Percentiles rank a stretch among this genome's conserved stretches.
Evolutionary conservation across 2,329 filamentous ascomycete species (phyloP).

Genomic region (Fusarium sp.): DNA sequence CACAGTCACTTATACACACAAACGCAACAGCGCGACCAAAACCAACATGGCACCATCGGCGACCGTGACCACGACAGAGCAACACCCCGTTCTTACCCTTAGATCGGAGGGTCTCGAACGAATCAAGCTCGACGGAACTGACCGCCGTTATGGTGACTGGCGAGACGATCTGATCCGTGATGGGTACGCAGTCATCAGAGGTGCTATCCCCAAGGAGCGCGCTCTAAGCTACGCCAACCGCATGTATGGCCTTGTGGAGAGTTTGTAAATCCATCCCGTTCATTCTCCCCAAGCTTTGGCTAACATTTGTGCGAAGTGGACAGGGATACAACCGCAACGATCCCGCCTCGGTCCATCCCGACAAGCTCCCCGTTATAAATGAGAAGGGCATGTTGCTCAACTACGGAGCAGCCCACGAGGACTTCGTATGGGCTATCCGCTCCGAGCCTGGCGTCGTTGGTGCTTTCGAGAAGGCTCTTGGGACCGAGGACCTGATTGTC

Average conservation of each 20-base stretch:
- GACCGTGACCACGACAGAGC: conserved; percentile 14
- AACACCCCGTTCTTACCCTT: conserved; percentile 36
- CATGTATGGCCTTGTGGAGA: conserved; percentile 39
- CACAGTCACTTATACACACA: background rate
- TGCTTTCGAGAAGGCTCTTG: conserved; percentile 59
- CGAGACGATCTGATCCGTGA: conserved; percentile 38
- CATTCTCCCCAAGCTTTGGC: accelerated
- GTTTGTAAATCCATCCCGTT: conserved; percentile 19
- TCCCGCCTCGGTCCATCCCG: conserved; percentile 31
- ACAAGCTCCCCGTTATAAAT: conserved; percentile 40
- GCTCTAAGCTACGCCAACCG: conserved; percentile 40
- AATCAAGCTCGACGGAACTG: conserved; percentile 33
- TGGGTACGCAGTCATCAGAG: conserved; percentile 37
- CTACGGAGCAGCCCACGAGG: conserved; percentile 61
- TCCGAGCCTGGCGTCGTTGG: conserved; percentile 59
- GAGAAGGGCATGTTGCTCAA: conserved; percentile 61
- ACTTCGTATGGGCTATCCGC: conserved; percentile 61
- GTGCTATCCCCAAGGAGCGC: conserved; percentile 34
- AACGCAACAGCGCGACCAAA: background rate
- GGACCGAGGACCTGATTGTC: conserved; percentile 59
- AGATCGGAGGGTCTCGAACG: conserved; percentile 36
- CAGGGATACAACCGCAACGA: conserved; percentile 37
- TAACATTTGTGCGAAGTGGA: conserved; percentile 14
- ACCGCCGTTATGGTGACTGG: conserved; percentile 40
- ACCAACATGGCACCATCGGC: conserved; percentile 21